A percentile compares a stretch with the other conserved stretches of the same genome.
Evolutionary conservation across 2,329 filamentous ascomycete genomes (phyloP).

Genomic region (Xylariaceae sp.): DNA sequence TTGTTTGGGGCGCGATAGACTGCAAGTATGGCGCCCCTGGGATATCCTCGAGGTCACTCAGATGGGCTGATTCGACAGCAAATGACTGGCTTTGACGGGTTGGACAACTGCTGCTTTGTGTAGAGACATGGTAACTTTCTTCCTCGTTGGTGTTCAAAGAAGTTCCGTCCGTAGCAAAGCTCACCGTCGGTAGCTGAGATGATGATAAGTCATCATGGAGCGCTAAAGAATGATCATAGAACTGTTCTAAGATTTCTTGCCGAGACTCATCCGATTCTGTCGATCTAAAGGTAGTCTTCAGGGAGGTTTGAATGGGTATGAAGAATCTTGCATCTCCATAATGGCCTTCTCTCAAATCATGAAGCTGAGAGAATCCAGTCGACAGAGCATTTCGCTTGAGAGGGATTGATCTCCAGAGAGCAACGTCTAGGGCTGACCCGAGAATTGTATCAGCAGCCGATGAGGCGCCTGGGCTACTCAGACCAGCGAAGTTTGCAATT

Average conservation of each 20-base stretch:
- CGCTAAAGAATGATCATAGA: slow-evolving; percentile 78
- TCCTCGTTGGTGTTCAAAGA: slow-evolving; percentile 43
- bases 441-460: slow-evolving; percentile 17
- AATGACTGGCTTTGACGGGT: slow-evolving; percentile 25
- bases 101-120: slow-evolving; percentile 28
- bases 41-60: slow-evolving; percentile 70
- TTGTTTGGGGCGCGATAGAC: slow-evolving; percentile 74
- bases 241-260: slow-evolving; percentile 57
- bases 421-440: slow-evolving; percentile 33
- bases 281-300: slow-evolving; percentile 28
- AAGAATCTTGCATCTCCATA: slow-evolving; percentile 50
- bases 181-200: slow-evolving; percentile 54
- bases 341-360: slow-evolving; percentile 39
- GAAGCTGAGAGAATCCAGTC: slow-evolving; percentile 57
- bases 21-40: slow-evolving; percentile 68
- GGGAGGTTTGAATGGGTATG: slow-evolving; percentile 46
- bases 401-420: slow-evolving; percentile 59
- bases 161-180: slow-evolving; percentile 35
- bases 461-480: slow-evolving; percentile 7
- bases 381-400: slow-evolving; percentile 49
- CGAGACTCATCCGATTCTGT: slow-evolving; percentile 38
- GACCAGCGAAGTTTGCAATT: slow-evolving; percentile 35
- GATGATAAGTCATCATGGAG: slow-evolving; percentile 68
- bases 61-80: slow-evolving; percentile 40
- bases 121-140: slow-evolving; percentile 36